Evolutionary conservation across 345 rosid genomes (phyloP), one percentile per base, ranked within the genome.

Genomic region (Sapria himalayana): DNA sequence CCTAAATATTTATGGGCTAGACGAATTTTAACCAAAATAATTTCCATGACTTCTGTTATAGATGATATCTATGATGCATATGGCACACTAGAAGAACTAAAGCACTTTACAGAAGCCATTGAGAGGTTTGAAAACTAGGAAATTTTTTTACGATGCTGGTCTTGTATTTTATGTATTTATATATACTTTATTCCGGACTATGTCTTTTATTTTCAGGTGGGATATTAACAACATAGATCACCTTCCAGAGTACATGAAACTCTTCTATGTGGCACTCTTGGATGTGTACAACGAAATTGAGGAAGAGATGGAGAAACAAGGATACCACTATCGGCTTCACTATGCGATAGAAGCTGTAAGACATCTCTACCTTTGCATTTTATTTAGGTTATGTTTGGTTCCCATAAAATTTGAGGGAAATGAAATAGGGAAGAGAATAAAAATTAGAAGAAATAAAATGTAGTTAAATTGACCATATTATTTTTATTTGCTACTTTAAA

Each of bases 201-300:
- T n/a, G n/a, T n/a, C 0, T 7, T 20, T 1, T 15, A 9, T 35
- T 25, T 47, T 46, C 54, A 60, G 75, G 42, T 72, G 80, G 73
- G 68, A 72, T 43, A 25, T 65, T 16, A 15, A 51, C 15, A 65
- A 45, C 0, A 33, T 55, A 19, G 9, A 35, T 16, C 27, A 41
- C 37, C 60, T 69, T 23, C 80, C 75, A 5, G 45, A 39, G 19
- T 63, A 50, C 15, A 63, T 65, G 75, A 60, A 58, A 27, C 8
- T 72, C 15, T 60, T 57, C 27, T 72, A 45, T 34, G 24, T 64
- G 9, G 69, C 63, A 29, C 53, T 65, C 5, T 51, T 57, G 31
- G 68, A 67, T 50, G 41, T 60, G n/a, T 44, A 61, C 1, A 64
- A 71, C 20, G 74, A 59, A 25, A 61, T 71, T 52, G 67, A 56